These are phyloP conservation scores for Rubia tinctorum DNA, from an alignment of 305 asterid genomes.

Conservation along the genomic window DNA sequence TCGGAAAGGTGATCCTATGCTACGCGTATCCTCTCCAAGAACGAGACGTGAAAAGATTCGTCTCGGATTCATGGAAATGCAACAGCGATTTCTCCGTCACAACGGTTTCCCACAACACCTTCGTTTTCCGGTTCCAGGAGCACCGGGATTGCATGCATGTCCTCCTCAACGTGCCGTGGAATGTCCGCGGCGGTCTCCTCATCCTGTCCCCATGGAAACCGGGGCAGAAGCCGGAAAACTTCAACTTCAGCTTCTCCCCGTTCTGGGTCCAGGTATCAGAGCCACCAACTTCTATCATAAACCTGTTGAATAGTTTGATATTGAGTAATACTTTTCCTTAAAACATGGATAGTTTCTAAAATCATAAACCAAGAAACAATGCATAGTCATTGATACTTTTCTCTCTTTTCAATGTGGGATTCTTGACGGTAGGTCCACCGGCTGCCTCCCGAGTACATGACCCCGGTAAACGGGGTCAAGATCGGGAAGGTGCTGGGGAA, in stretches of 20 bases:
- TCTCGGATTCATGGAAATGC: slow-evolving; percentile 23
- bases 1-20: slow-evolving; percentile 26
- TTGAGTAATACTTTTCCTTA: too few relatives aligned
- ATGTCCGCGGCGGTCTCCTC: slow-evolving; percentile 24
- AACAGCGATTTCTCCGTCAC: slow-evolving; percentile 18
- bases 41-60: slow-evolving; percentile 13
- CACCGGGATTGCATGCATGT: slow-evolving; percentile 19
- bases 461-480: slow-evolving; percentile 21
- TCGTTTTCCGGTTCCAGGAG: slow-evolving; percentile 24
- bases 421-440: slow-evolving; percentile 34
- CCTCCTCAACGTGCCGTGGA: slow-evolving; percentile 26
- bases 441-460: slow-evolving; percentile 23
- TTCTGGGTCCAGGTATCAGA: slow-evolving; percentile 28
- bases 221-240: slow-evolving; percentile 13
- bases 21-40: not conserved
- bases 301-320: too few relatives aligned
- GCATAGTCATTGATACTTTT: too few relatives aligned
- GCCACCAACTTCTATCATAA: too few relatives aligned
- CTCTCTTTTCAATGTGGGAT: not conserved
- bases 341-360: too few relatives aligned
- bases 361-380: too few relatives aligned
- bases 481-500: slow-evolving; percentile 22
- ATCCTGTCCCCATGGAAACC: slow-evolving; percentile 25
- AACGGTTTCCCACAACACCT: slow-evolving; percentile 17
- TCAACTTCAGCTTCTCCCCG: slow-evolving; percentile 16